Evolutionary conservation across 257 asterid species (phyloP).

Genomic region (Oldenlandia corymbosa): DNA sequence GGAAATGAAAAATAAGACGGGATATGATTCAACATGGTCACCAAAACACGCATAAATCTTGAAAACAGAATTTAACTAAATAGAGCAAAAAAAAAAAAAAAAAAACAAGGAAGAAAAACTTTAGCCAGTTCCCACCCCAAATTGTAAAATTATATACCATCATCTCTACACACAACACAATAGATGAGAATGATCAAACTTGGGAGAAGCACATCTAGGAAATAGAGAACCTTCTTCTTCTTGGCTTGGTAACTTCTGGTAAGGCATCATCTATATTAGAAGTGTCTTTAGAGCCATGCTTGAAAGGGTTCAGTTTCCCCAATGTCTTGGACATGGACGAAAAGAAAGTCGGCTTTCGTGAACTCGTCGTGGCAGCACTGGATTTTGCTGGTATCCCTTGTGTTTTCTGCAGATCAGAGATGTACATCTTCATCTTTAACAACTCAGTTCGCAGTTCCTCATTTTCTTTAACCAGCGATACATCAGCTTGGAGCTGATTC

Average conservation of each 20-base stretch:
- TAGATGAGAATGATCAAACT: background rate
- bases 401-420: slow-evolving; percentile 51
- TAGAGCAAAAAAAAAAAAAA: background rate
- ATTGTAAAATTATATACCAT: slow-evolving; percentile 6
- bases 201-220: slow-evolving; percentile 37
- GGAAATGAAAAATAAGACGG: too few species aligned
- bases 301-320: slow-evolving; percentile 83
- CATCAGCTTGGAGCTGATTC: slow-evolving; percentile 62
- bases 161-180: slow-evolving; percentile 25
- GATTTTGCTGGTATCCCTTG: slow-evolving; percentile 41
- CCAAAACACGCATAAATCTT: background rate
- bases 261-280: slow-evolving; percentile 48
- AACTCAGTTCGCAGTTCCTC: slow-evolving; percentile 74
- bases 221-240: slow-evolving; percentile 88
- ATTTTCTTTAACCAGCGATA: slow-evolving; percentile 65
- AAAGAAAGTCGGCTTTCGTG: slow-evolving; percentile 54
- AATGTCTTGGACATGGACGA: slow-evolving; percentile 72
- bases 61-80: background rate
- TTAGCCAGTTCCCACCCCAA: background rate
- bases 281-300: slow-evolving; percentile 85
- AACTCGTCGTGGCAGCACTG: slow-evolving; percentile 4
- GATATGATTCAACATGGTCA: background rate
- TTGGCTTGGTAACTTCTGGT: slow-evolving; percentile 68
- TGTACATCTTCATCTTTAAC: slow-evolving; percentile 79
- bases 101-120: too few species aligned